These are phyloP conservation scores for Eucalyptus erythrocorys DNA, from an alignment of 345 rosid species.

Conservation along the genomic window DNA sequence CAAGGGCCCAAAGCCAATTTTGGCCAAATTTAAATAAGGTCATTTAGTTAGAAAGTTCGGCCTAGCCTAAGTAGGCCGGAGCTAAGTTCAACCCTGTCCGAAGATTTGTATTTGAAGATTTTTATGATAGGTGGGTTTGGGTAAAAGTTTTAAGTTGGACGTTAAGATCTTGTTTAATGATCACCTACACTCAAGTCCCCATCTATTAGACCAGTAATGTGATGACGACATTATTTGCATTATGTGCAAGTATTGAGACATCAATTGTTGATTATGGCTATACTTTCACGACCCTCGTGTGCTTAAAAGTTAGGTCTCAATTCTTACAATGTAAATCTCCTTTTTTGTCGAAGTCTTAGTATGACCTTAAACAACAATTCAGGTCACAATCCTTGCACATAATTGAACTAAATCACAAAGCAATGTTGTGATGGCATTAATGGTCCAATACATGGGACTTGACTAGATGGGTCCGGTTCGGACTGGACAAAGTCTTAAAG, in stretches of 20 bases:
- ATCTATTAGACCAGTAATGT: background rate
- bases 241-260: background rate
- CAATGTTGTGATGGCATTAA: no score
- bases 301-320: background rate
- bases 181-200: background rate
- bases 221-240: background rate
- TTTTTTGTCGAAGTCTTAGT: background rate
- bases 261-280: background rate
- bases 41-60: no score
- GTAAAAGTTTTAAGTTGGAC: background rate
- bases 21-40: background rate
- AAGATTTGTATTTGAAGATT: background rate
- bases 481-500: no score
- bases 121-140: background rate
- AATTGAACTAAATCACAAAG: no score
- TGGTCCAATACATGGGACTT: no score
- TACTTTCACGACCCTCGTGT: background rate
- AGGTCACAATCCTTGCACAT: no score
- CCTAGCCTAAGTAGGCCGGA: background rate
- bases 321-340: background rate
- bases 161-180: no score
- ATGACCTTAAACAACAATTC: background rate
- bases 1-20: background rate
- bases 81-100: background rate
- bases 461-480: no score